Base-by-base conservation (phyloP, 2,329 filamentous ascomycete species). In the Capronia coronata region DNA sequence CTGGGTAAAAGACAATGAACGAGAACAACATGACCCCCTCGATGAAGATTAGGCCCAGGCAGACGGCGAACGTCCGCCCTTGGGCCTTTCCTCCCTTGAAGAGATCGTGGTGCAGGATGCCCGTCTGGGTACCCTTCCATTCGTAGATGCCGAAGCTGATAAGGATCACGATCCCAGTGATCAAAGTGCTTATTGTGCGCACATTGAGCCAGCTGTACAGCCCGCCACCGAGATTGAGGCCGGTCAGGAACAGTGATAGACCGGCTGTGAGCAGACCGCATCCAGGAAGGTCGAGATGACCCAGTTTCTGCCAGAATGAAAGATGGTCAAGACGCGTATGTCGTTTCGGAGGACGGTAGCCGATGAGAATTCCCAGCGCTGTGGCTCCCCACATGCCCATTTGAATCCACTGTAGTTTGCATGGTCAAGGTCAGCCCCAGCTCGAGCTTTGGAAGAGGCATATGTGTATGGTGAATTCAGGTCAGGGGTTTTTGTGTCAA, bases 1-100 rank as follows among this genome's bases (percentile, higher is more conserved):
- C 46, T 3, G 56, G 56, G 29, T 54, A 58, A 27, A 58, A 56
- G 34, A 58, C 40, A 14, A 58, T 51, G 13, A 52, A 56, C 2
- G 56, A 58, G 42, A 58, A 58, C 5, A 56, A 35, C 38, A 58
- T 18, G 18, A 56, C 51, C n/a, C 54, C 56, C 27, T 58, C 56
- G 19, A 58, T 46, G 39, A 56, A 56, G 32, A 58, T 56, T 11
- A 58, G 37, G 32, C 21, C 39, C 13, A 58, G 43, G 29, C 54
- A 56, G 14, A 58, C 43, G 14, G 56, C 50, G 38, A 58, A 56
- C 4, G 54, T 56, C 27, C 51, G 56, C 10, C 54, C 56, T 23
- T 19, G 11, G 10, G 54, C 40, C 14, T 49, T 48, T 2, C 51
- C 51, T 2, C 56, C 51, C 34, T 37, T 30, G 46, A 58, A 58